A percentile compares a stretch with the other conserved stretches of the same genome.
These are phyloP conservation scores for Penicillium sp. DNA, from an alignment of 2,329 filamentous ascomycete genomes.

Conservation along the genomic window DNA sequence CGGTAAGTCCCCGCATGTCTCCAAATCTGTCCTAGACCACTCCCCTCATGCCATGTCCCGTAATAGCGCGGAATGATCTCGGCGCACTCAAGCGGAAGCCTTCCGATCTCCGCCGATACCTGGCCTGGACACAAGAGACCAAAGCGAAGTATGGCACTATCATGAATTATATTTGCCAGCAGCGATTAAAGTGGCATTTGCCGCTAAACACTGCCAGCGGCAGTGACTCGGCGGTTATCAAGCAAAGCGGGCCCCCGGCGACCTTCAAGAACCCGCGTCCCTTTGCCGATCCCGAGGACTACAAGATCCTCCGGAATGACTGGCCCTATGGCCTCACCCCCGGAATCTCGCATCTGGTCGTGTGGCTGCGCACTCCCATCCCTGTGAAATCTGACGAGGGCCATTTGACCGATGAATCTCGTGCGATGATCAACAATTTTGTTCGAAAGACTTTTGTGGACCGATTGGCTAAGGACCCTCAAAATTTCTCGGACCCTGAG, in stretches of 20 bases:
- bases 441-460: conserved; percentile 50
- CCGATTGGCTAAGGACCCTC: conserved; percentile 37
- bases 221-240: conserved; percentile 20
- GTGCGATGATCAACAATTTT: conserved; percentile 49
- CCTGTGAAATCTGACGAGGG: conserved; percentile 46
- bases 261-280: conserved; percentile 47
- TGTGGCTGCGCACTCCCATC: conserved; percentile 56
- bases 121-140: conserved; percentile 56
- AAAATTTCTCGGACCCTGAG: conserved; percentile 30
- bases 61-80: conserved; percentile 50
- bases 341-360: conserved; percentile 56
- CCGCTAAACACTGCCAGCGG: conserved; percentile 8
- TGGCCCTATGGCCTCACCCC: conserved; percentile 60
- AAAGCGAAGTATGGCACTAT: conserved; percentile 57
- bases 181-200: conserved; percentile 54
- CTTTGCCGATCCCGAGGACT: conserved; percentile 55
- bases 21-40: conserved; percentile 1
- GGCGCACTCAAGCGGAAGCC: conserved; percentile 58
- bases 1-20: conserved; percentile 36
- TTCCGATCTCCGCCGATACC: conserved; percentile 57
- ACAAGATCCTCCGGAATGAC: conserved; percentile 58
- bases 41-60: conserved; percentile 13
- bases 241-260: conserved; percentile 37
- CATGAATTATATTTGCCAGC: conserved; percentile 54
- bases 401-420: conserved; percentile 52